Percentiles rank a stretch among this genome's conserved stretches.
These are phyloP conservation scores for Colletotrichum sp. DNA, from an alignment of 2,329 filamentous ascomycete species.

Conservation along the genomic window DNA sequence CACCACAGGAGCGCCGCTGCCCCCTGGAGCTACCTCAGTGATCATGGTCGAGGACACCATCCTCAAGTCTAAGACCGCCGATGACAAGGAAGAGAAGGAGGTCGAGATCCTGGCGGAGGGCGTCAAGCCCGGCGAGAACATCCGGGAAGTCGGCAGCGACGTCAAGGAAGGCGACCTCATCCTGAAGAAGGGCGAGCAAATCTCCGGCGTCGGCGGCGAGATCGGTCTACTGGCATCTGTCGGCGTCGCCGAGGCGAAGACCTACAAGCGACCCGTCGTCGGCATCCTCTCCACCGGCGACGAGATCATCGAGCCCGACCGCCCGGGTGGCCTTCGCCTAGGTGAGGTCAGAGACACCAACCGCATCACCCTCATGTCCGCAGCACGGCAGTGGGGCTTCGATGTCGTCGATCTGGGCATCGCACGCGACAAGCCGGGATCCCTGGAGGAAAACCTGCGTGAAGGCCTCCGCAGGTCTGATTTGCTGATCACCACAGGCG, in stretches of 20 bases:
- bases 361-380: constrained; percentile 83
- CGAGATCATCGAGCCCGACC: constrained; percentile 82
- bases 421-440: constrained; percentile 73
- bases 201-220: constrained; percentile 88
- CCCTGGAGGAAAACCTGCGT: constrained; percentile 79
- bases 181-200: constrained; percentile 77
- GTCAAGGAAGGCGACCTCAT: constrained; percentile 73
- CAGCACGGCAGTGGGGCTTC: constrained; percentile 76
- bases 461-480: constrained; percentile 77
- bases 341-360: constrained; percentile 96
- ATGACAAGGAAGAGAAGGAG: constrained; percentile 84
- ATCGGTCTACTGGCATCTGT: constrained; percentile 89
- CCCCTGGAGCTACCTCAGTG: constrained; percentile 86
- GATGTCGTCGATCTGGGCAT: constrained; percentile 87
- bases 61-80: constrained; percentile 75
- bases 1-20: constrained; percentile 92
- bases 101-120: constrained; percentile 84
- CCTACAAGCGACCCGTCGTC: constrained; percentile 79
- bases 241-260: constrained; percentile 71
- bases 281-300: constrained; percentile 94
- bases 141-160: constrained; percentile 91
- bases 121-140: constrained; percentile 81
- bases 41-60: constrained; percentile 97
- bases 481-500: constrained; percentile 88
- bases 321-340: constrained; percentile 64